phyloP scores from a whole-genome alignment of 257 asterid species.

The Scutellaria minor region DNA sequence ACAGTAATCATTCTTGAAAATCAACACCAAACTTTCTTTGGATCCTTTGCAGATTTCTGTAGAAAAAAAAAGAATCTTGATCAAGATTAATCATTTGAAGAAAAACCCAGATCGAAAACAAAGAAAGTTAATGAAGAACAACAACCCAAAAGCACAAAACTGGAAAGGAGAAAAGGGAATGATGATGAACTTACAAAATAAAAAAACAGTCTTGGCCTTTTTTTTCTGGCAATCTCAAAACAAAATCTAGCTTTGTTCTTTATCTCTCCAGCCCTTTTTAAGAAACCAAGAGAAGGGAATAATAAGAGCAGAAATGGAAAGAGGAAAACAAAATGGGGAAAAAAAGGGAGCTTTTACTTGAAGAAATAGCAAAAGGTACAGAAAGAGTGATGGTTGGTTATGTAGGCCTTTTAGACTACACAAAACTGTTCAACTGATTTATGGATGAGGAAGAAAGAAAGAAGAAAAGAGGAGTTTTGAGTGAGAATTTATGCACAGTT shows the following conservation, averaged over 20 bases:
- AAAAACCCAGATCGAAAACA: conserved; percentile 36
- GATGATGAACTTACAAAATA: conserved; percentile 22
- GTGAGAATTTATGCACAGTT: conserved; percentile 45
- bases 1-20: conserved; percentile 58
- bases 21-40: background rate
- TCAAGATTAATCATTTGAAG: background rate
- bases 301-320: conserved; percentile 12
- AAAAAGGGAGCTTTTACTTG: conserved; percentile 38
- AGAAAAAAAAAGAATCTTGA: background rate
- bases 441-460: conserved; percentile 31
- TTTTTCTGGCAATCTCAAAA: conserved; percentile 25
- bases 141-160: background rate
- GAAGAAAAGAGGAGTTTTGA: background rate
- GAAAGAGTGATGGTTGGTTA: conserved; percentile 38
- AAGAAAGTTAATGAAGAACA: background rate
- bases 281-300: conserved; percentile 39
- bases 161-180: background rate
- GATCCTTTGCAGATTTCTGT: conserved; percentile 32
- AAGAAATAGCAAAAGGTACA: conserved; percentile 43
- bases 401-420: conserved; percentile 42
- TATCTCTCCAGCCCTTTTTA: conserved; percentile 22
- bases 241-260: background rate
- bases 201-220: conserved; percentile 11
- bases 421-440: conserved; percentile 34
- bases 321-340: background rate